A percentile compares a stretch with the other conserved stretches of the same genome.
Evolutionary conservation across 225 moss, liverwort and hornwort genomes (phyloP).

Genomic region (Marchantia paleacea): DNA sequence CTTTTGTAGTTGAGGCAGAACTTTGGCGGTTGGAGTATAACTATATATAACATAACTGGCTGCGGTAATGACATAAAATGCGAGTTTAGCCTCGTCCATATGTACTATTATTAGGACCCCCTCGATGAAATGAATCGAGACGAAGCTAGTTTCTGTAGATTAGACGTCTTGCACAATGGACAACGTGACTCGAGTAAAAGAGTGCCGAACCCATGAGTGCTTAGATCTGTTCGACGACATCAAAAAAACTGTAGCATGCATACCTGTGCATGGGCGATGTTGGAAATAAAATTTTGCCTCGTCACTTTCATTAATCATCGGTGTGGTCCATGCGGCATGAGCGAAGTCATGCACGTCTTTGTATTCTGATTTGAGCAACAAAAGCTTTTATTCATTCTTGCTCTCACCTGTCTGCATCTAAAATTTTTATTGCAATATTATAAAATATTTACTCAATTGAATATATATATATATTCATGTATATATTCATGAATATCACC

Average conservation of each 20-base stretch:
- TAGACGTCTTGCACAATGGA: background rate
- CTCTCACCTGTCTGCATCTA: too few relatives aligned
- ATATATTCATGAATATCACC: too few relatives aligned
- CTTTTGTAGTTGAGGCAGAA: background rate
- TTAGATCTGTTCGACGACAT: background rate
- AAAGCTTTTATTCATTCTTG: too few relatives aligned
- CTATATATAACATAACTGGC: background rate
- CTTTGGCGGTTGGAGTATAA: background rate
- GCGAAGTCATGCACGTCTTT: too few relatives aligned
- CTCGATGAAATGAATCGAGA: background rate
- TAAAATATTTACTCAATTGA: too few relatives aligned
- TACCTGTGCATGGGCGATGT: background rate
- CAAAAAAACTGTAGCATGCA: background rate
- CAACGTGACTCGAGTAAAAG: background rate
- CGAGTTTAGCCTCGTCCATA: background rate
- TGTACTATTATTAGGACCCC: conserved; percentile 1
- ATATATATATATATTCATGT: too few relatives aligned
- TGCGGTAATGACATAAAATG: background rate
- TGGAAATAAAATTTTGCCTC: conserved; percentile 1
- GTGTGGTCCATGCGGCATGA: too few relatives aligned
- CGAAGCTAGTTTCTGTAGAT: conserved; percentile 7
- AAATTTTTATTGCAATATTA: too few relatives aligned
- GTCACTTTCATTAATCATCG: too few relatives aligned
- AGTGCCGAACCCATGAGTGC: background rate
- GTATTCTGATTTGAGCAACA: too few relatives aligned